Conservation (phyloP, 2,329 filamentous ascomycete genomes). For the Cladosporium sp. region DNA sequence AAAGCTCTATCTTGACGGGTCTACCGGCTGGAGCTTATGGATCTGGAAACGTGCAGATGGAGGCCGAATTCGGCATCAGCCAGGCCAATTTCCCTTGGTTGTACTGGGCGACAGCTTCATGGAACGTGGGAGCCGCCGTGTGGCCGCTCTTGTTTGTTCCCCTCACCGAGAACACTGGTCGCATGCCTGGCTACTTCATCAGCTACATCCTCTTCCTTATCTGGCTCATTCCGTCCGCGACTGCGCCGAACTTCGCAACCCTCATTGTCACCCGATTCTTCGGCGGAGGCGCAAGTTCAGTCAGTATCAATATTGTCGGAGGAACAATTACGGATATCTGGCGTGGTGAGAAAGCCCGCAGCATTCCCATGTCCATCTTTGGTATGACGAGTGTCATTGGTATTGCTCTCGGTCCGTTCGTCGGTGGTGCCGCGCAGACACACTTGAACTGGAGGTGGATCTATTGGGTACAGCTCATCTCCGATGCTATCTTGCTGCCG, state of each 20-base stretch:
- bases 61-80: conserved; percentile 17
- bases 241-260: conserved; percentile 48
- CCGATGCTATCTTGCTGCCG: conserved; percentile 20
- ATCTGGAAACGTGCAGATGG: conserved; percentile 23
- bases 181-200: conserved; percentile 26
- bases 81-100: conserved; percentile 26
- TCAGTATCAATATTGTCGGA: conserved; percentile 45
- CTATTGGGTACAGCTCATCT: conserved; percentile 26
- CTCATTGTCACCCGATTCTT: conserved; percentile 52
- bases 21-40: conserved; percentile 26
- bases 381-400: conserved; percentile 25
- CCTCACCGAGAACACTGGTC: conserved; percentile 32
- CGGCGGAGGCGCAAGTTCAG: conserved; percentile 46
- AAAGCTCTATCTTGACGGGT: conserved; percentile 25
- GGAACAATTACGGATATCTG: conserved; percentile 45
- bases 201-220: conserved; percentile 35
- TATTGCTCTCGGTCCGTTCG: conserved; percentile 28
- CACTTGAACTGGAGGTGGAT: conserved; percentile 26
- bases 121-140: conserved; percentile 25
- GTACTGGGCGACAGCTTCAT: conserved; percentile 25
- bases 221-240: conserved; percentile 51
- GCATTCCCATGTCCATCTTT: conserved; percentile 29
- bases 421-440: conserved; percentile 26
- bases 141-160: conserved; percentile 38
- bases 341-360: conserved; percentile 24